Percentiles rank a stretch among this genome's conserved stretches.
phyloP scores from a whole-genome alignment of 306 rosid species.

The Alnus rubra region DNA sequence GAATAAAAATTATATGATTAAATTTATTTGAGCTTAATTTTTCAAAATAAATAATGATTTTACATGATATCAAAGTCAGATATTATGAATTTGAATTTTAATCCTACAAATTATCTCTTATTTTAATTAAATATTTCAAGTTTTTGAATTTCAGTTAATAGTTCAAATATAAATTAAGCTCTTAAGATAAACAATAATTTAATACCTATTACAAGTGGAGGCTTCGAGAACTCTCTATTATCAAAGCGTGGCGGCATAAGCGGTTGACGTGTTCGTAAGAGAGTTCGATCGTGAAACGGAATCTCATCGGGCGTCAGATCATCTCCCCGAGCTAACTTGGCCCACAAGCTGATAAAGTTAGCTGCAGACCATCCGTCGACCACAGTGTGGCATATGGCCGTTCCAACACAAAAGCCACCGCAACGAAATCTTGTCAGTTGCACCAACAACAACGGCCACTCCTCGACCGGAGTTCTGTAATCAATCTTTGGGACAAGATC shows the following conservation, averaged over 20 bases:
- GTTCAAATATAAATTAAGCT: too few relatives aligned
- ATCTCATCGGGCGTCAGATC: neutral
- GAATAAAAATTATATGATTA: too few relatives aligned
- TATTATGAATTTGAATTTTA: too few relatives aligned
- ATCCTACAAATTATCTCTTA: too few relatives aligned
- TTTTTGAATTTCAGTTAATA: too few relatives aligned
- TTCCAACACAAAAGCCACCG: constrained; percentile 12
- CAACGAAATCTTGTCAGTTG: neutral
- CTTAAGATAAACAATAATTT: too few relatives aligned
- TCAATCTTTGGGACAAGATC: constrained; percentile 23
- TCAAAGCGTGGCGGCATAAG: neutral
- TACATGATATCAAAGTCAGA: too few relatives aligned
- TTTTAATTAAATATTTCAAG: too few relatives aligned
- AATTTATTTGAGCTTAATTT: too few relatives aligned
- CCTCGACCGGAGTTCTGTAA: neutral
- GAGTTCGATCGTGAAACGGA: neutral
- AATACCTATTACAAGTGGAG: neutral
- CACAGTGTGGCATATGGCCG: neutral
- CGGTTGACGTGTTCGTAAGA: neutral
- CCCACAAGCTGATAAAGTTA: neutral
- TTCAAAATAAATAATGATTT: too few relatives aligned
- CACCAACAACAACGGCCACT: too few relatives aligned
- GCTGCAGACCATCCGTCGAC: neutral
- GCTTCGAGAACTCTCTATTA: neutral
- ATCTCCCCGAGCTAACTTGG: neutral